A percentile compares a stretch with the other conserved stretches of the same genome.
These are phyloP conservation scores for Plantago coronopus DNA, from an alignment of 305 asterid genomes.

Conservation along the genomic window DNA sequence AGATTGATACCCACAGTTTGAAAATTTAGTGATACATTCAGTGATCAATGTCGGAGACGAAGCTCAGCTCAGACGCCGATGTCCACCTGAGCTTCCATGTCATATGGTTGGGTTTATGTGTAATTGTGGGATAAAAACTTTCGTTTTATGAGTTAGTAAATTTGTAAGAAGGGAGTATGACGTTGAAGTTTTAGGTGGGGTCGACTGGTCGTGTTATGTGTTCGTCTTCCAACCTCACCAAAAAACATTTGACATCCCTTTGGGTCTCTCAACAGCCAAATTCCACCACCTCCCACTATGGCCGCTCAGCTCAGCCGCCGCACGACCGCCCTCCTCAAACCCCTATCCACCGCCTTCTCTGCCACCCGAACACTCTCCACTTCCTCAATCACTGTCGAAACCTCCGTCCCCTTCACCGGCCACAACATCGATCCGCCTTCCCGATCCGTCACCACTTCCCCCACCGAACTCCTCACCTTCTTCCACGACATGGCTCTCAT, in stretches of 20 bases:
- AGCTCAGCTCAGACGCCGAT: too few species aligned
- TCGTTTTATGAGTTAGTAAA: too few species aligned
- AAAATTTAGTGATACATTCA: too few species aligned
- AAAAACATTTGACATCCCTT: slow-evolving; percentile 5
- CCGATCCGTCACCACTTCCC: slow-evolving; percentile 57
- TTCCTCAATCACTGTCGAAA: slow-evolving; percentile 62
- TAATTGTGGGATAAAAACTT: too few species aligned
- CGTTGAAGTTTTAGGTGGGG: too few species aligned
- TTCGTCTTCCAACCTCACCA: background rate
- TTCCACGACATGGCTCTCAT: slow-evolving; percentile 69
- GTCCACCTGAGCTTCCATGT: too few species aligned
- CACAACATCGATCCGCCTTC: slow-evolving; percentile 87
- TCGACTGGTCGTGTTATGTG: too few species aligned
- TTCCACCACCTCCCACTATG: slow-evolving; percentile 36
- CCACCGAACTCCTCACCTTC: slow-evolving; percentile 62
- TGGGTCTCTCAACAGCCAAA: slow-evolving; percentile 18
- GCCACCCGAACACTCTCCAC: slow-evolving; percentile 50
- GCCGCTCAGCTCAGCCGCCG: slow-evolving; percentile 61
- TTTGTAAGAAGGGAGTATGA: too few species aligned
- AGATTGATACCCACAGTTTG: too few species aligned
- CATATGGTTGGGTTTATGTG: too few species aligned
- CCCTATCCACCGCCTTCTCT: slow-evolving; percentile 33
- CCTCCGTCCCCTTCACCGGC: slow-evolving; percentile 74
- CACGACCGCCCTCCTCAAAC: slow-evolving; percentile 34
- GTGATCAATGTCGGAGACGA: too few species aligned